Evolutionary conservation across 1,139 yeast genomes (phyloP).

Genomic region (Magnusiomyces suaveolens): DNA sequence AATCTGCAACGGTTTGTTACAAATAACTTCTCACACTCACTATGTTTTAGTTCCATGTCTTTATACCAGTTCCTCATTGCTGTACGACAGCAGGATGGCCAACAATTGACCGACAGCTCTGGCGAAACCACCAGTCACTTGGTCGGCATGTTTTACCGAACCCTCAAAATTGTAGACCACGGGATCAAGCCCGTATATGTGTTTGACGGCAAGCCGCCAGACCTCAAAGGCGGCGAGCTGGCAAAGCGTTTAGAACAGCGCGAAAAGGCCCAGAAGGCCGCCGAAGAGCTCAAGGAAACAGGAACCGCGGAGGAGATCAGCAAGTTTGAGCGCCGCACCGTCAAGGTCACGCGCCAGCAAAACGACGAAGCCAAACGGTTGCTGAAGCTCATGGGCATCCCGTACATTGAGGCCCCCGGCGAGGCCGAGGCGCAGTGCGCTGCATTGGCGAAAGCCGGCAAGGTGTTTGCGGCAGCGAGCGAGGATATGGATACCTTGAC

Average conservation of each 20-base stretch:
- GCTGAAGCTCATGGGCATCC: constrained; percentile 85
- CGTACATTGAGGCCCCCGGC: constrained; percentile 86
- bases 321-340: constrained; percentile 77
- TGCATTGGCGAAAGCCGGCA: constrained; percentile 71
- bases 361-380: constrained; percentile 86
- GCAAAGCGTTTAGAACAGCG: constrained; percentile 73
- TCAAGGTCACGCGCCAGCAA: constrained; percentile 77
- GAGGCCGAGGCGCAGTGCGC: constrained; percentile 99
- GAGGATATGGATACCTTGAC: constrained; percentile 99
- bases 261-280: constrained; percentile 71
- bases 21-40: too few species aligned
- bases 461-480: constrained; percentile 91
- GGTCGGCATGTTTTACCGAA: constrained; percentile 92
- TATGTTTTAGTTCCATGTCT: constrained; percentile 64
- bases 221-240: constrained; percentile 83
- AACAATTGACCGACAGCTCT: constrained; percentile 71
- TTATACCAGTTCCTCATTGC: constrained; percentile 90
- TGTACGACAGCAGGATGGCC: constrained; percentile 95
- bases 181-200: constrained; percentile 95
- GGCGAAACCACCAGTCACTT: constrained; percentile 92
- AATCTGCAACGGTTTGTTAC: neutral
- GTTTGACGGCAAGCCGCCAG: constrained; percentile 94
- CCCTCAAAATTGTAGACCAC: constrained; percentile 76
- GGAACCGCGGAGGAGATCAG: constrained; percentile 71
- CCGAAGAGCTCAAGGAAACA: constrained; percentile 64